Base-by-base conservation (phyloP, 202 grass and related monocot genomes). In the Elaeis oleifera region DNA sequence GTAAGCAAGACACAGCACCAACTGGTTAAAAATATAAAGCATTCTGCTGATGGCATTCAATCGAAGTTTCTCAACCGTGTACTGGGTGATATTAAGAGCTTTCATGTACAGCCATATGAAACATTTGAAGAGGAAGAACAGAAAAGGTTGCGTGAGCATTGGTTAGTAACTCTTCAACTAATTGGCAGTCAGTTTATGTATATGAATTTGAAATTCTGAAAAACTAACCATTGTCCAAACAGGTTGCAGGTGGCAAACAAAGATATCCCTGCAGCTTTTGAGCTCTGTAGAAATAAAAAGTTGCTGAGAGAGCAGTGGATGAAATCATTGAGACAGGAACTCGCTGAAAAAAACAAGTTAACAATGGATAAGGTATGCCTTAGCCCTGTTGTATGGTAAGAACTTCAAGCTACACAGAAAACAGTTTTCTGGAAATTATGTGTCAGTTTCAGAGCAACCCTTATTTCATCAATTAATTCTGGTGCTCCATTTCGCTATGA, bases 1-100 rank as follows among this genome's bases (percentile, higher is more conserved):
- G 48, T 87, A 60, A 87, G 71, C 55, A 82, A 44, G 77, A 60
- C 71, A 67, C 84, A 87, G 29, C 74, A 72, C 51, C 68, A 79
- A 50, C 79, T 79, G 54, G 56, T 87, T 32, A 87, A 81, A 56
- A 72, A 69, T 63, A 70, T 87, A 70, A 87, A 78, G 59, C 71
- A 76, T 60, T 86, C 84, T 72, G 75, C 66, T 36, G 84, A 82
- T 61, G 84, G 84, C 32, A 86, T 86, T 78, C 79, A 81, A 56
- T 53, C 66, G 0, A 81, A 81, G 29, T 75, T 67, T 59, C 78
- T 86, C 48, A 67, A 51, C 63, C 74, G 70, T 60, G 74, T 86
- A 48, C 56, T 86, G 63, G 83, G 83, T 29, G 71, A 81, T 17
- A 76, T 87, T 54, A 58, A 82, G 50, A 78, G 78, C 73, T 82